Evolutionary conservation across 768 basidiomycete species (phyloP), one percentile per base, ranked within the genome.

Genomic region (Pisolithus sp.): DNA sequence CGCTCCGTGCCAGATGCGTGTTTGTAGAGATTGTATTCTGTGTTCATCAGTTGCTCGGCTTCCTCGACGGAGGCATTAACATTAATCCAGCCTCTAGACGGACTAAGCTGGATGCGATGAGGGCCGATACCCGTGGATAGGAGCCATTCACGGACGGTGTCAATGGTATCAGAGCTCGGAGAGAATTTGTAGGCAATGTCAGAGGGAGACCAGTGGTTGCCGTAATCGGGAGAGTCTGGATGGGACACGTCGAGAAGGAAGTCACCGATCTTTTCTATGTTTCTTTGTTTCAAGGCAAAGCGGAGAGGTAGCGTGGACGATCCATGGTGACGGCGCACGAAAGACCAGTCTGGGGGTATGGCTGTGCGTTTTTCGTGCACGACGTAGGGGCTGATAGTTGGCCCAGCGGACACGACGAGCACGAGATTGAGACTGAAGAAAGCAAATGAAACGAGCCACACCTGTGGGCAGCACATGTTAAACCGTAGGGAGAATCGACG

Each of bases 211-310:
- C 75, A 76, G 50, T 79, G 78, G 30, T 73, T 66, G 1, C 76
- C 77, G 43, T 76, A 79, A 49, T 60, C 68, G 15, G 67, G 60
- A 7, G 77, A 79, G 15, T 62, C 55, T 6, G 77, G 77, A 50
- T 74, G 70, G 0, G 77, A 69, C 12, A 78, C 68, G 3, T 72
- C 65, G 53, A 72, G 61, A 38, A 78, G 71, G 43, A 67, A 58
- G 48, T 71, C 68, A 20, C 76, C 74, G 13, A 79, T 54, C 34
- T 62, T 45, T 48, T 73, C 59, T 7, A 74, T 50, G 53, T 79
- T 76, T 40, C 59, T 61, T 57, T 79, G 77, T 7, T 57, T 55
- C 5, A 78, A 69, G 0, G 75, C 77, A 40, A 78, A 70, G 43
- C 76, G 75, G 34, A 78, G 62, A 10, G 76, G 77, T 24, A 78